A percentile compares a stretch with the other conserved stretches of the same genome.
These are phyloP conservation scores for Meyerozyma athensensis DNA, from an alignment of 1,139 yeast species.

Conservation along the genomic window DNA sequence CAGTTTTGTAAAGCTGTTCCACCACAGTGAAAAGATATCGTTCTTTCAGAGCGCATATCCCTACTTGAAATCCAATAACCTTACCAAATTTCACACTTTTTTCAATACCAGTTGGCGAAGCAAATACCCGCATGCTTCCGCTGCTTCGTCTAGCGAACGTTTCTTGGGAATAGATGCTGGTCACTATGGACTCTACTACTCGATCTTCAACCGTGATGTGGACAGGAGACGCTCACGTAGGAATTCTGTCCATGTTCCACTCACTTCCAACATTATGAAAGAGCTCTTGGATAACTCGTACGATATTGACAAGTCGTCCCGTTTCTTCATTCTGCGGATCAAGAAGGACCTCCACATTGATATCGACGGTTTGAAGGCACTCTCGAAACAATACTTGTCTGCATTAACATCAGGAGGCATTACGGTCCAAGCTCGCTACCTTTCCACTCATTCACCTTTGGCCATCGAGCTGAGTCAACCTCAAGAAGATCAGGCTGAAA, in stretches of 20 bases:
- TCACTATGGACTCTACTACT: conserved; percentile 43
- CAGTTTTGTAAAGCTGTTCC: conserved; percentile 22
- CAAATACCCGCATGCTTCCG: conserved; percentile 32
- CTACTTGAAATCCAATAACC: conserved; percentile 23
- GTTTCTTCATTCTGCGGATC: conserved; percentile 27
- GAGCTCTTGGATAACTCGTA: not conserved
- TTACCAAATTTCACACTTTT: conserved; percentile 19
- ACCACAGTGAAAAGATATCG: conserved; percentile 21
- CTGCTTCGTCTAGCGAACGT: conserved; percentile 14
- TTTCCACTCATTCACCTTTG: not conserved
- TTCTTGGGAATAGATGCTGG: conserved; percentile 35
- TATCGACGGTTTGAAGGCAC: conserved; percentile 19
- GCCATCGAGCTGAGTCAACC: not conserved
- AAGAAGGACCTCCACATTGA: conserved; percentile 26
- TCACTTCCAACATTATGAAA: conserved; percentile 3
- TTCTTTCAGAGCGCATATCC: conserved; percentile 42
- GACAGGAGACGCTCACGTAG: conserved; percentile 15
- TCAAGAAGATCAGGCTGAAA: not conserved
- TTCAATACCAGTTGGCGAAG: conserved; percentile 22
- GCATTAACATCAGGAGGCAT: conserved; percentile 7
- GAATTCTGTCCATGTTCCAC: not conserved
- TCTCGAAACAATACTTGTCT: conserved; percentile 18
- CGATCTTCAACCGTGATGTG: conserved; percentile 38
- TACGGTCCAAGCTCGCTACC: not conserved
- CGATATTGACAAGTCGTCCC: conserved; percentile 11